phyloP scores from a whole-genome alignment of 2,329 filamentous ascomycete genomes.

The Fusarium sambucinum region DNA sequence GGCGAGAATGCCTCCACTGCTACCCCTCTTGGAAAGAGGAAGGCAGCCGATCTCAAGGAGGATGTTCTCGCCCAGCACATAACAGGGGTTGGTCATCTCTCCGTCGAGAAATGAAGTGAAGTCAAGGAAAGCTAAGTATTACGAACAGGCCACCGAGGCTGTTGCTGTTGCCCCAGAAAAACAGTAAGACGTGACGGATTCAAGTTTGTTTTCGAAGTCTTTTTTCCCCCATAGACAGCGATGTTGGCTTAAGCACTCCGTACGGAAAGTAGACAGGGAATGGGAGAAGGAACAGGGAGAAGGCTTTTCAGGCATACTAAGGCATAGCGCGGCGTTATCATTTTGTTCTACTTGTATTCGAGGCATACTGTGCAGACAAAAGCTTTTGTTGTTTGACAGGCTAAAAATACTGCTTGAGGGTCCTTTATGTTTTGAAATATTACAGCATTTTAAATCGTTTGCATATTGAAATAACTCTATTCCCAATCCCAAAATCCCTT shows the following conservation, averaged over 20 bases:
- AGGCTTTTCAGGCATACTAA: constrained; percentile 29
- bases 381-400: constrained; percentile 33
- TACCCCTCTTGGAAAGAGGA: constrained; percentile 12
- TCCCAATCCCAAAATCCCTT: constrained; percentile 18
- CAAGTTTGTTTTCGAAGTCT: constrained; percentile 7
- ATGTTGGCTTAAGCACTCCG: background rate
- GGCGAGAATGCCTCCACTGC: constrained; percentile 25
- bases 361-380: constrained; percentile 42
- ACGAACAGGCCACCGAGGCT: constrained; percentile 37
- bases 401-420: constrained; percentile 32
- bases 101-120: constrained; percentile 57
- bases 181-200: constrained; percentile 36
- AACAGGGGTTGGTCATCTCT: constrained; percentile 68
- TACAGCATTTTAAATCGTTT: background rate
- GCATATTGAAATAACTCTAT: constrained; percentile 21
- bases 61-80: constrained; percentile 69
- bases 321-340: constrained; percentile 54
- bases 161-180: constrained; percentile 24
- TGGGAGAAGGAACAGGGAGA: constrained; percentile 1
- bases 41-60: constrained; percentile 50
- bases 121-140: constrained; percentile 51
- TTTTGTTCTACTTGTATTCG: constrained; percentile 40
- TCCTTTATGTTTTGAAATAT: constrained; percentile 5
- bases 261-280: constrained; percentile 1
- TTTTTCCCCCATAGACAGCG: constrained; percentile 10